A percentile compares a stretch with the other conserved stretches of the same genome.
phyloP scores from a whole-genome alignment of 2,329 filamentous ascomycete species.

The Penicillium sp. region DNA sequence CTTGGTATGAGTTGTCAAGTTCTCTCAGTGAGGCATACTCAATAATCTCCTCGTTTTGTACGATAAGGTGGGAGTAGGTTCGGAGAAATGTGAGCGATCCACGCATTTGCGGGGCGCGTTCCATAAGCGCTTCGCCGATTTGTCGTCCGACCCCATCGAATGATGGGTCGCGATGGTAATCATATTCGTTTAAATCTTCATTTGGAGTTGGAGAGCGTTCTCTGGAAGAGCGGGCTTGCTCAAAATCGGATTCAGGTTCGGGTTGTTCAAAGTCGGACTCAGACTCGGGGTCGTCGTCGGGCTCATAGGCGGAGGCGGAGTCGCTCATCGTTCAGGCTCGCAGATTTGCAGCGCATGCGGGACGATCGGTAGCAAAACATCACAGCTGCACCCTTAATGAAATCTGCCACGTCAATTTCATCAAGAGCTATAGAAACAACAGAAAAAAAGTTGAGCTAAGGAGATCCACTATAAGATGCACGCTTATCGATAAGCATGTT shows the following conservation, averaged over 20 bases:
- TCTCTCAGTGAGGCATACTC: slow-evolving; percentile 8
- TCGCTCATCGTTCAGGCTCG: slow-evolving; percentile 43
- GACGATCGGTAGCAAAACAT: slow-evolving; percentile 25
- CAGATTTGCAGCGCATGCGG: slow-evolving; percentile 32
- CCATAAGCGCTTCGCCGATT: slow-evolving; percentile 6
- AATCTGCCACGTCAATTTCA: slow-evolving; percentile 6
- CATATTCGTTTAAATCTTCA: background rate
- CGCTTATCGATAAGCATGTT: slow-evolving; percentile 34
- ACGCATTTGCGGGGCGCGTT: slow-evolving; percentile 26
- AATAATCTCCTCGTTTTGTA: slow-evolving; percentile 54
- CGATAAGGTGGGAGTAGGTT: slow-evolving; percentile 53
- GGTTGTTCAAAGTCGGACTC: slow-evolving; percentile 21
- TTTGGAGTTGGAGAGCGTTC: slow-evolving; percentile 11
- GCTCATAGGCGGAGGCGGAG: slow-evolving; percentile 29
- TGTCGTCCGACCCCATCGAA: background rate
- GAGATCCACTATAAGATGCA: slow-evolving; percentile 12
- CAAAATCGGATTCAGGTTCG: slow-evolving; percentile 23
- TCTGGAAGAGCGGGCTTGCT: slow-evolving; percentile 7
- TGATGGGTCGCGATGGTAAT: background rate
- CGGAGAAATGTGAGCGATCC: slow-evolving; percentile 46
- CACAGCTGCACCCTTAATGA: slow-evolving; percentile 18
- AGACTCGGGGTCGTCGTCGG: slow-evolving; percentile 31
- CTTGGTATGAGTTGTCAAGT: slow-evolving; percentile 27
- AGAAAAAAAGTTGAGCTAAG: slow-evolving; percentile 15
- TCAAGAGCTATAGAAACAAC: slow-evolving; percentile 1